phyloP scores from a whole-genome alignment of 768 basidiomycete species.

The Lentinula sp. region DNA sequence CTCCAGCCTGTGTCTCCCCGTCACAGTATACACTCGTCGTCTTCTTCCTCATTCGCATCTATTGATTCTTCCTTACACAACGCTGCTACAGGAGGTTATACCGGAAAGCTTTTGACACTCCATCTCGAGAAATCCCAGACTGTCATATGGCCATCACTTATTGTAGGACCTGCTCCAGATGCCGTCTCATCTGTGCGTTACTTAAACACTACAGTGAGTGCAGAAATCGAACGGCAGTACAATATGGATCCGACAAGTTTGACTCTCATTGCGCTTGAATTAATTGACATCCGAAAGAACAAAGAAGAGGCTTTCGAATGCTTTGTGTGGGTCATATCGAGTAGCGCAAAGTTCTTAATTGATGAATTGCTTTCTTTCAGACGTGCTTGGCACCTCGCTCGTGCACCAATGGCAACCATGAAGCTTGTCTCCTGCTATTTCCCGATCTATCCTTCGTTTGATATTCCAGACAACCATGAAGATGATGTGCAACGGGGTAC shows the following conservation, averaged over 20 bases:
- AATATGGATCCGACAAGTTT: conserved; percentile 87
- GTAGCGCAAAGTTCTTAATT: not conserved
- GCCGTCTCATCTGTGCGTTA: conserved; percentile 37
- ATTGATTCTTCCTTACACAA: conserved; percentile 55
- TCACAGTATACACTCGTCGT: conserved; percentile 32
- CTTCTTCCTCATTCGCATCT: conserved; percentile 73
- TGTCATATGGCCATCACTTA: conserved; percentile 77
- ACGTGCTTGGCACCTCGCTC: conserved; percentile 78
- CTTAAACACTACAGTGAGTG: conserved; percentile 43
- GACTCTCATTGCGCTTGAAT: conserved; percentile 62
- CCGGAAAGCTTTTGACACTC: conserved; percentile 68
- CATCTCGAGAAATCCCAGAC: conserved; percentile 78
- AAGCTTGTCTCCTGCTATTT: conserved; percentile 71
- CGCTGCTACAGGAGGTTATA: conserved; percentile 16
- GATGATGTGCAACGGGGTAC: conserved; percentile 45
- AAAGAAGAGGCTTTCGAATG: conserved; percentile 77
- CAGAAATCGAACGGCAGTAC: conserved; percentile 55
- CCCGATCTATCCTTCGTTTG: conserved; percentile 37
- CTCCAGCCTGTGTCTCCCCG: conserved; percentile 58
- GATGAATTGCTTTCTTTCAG: conserved; percentile 27
- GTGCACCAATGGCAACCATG: conserved; percentile 70
- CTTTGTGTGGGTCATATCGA: conserved; percentile 51
- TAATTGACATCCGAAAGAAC: conserved; percentile 69
- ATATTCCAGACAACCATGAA: conserved; percentile 21
- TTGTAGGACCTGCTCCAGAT: conserved; percentile 69